Percentiles rank a stretch among this genome's conserved stretches.
These are phyloP conservation scores for Claviceps capensis DNA, from an alignment of 2,329 filamentous ascomycete species.

Conservation along the genomic window DNA sequence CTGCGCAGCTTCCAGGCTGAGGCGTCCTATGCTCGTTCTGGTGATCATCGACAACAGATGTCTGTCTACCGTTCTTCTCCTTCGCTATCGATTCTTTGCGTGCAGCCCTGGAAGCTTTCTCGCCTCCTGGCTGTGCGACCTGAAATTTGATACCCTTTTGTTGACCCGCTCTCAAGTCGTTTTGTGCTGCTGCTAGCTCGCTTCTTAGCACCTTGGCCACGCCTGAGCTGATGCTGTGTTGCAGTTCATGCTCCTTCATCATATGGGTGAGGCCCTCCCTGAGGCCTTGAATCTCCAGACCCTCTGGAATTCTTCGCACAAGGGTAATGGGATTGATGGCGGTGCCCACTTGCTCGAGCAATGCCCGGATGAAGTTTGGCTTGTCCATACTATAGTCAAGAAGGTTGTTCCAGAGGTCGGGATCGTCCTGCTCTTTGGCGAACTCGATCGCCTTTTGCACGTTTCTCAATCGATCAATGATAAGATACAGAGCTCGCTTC, in stretches of 20 bases:
- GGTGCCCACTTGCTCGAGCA: constrained; percentile 88
- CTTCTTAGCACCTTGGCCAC: constrained; percentile 76
- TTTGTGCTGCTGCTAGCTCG: constrained; percentile 77
- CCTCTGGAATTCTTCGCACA: constrained; percentile 80
- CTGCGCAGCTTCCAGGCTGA: constrained; percentile 43
- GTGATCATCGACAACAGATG: background rate
- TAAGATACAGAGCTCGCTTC: constrained; percentile 80
- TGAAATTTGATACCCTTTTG: constrained; percentile 83
- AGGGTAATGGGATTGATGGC: constrained; percentile 85
- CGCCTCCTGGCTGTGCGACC: constrained; percentile 36
- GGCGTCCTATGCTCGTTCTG: constrained; percentile 19
- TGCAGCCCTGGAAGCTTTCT: constrained; percentile 22
- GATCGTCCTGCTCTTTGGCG: constrained; percentile 83
- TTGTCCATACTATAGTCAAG: constrained; percentile 97
- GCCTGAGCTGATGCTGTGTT: constrained; percentile 80
- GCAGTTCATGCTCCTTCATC: constrained; percentile 91
- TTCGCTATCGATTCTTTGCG: constrained; percentile 10
- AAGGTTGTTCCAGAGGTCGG: constrained; percentile 88
- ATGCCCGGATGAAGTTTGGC: constrained; percentile 78
- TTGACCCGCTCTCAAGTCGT: constrained; percentile 63
- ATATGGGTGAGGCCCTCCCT: constrained; percentile 79
- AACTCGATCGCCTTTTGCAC: constrained; percentile 89
- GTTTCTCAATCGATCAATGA: constrained; percentile 84
- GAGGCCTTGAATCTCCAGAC: constrained; percentile 81
- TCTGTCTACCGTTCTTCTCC: constrained; percentile 6